Conservation (phyloP, 78 protist genomes). For the Planoprotostelium fungivorum region DNA sequence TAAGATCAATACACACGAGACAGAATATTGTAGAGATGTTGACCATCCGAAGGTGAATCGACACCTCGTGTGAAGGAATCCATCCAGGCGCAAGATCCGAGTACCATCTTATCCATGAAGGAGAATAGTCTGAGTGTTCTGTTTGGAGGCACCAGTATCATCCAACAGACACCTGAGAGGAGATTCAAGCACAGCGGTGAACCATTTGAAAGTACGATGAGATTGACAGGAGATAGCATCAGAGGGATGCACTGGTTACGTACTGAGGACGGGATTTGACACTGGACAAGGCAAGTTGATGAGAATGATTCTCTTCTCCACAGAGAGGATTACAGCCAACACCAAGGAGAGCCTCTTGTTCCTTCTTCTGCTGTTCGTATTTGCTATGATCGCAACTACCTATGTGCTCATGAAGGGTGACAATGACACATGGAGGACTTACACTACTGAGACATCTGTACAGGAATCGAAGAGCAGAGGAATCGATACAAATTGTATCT, state of each 20-base stretch:
- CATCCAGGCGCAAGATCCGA: conserved; percentile 13
- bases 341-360: conserved; percentile 79
- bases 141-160: conserved; percentile 84
- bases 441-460: neutral
- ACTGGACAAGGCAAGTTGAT: conserved; percentile 91
- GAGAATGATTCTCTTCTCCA: conserved; percentile 87
- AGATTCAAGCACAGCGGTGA: neutral
- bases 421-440: neutral
- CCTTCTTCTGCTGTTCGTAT: conserved; percentile 82
- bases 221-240: conserved; percentile 6
- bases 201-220: conserved; percentile 17
- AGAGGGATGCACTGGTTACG: conserved; percentile 64
- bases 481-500: conserved; percentile 79
- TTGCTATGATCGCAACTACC: conserved; percentile 84
- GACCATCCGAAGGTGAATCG: conserved; percentile 75
- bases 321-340: conserved; percentile 80
- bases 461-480: conserved; percentile 57
- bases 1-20: conserved; percentile 82
- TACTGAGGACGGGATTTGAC: conserved; percentile 87
- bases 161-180: conserved; percentile 54
- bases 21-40: too few species aligned
- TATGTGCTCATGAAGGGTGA: conserved; percentile 65
- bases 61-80: conserved; percentile 85
- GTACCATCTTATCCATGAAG: neutral
- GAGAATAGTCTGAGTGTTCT: conserved; percentile 59